A percentile compares a stretch with the other conserved stretches of the same genome.
Evolutionary conservation across 192 early-diverging fungal species (phyloP).

Genomic region (Umbelopsis sp.): DNA sequence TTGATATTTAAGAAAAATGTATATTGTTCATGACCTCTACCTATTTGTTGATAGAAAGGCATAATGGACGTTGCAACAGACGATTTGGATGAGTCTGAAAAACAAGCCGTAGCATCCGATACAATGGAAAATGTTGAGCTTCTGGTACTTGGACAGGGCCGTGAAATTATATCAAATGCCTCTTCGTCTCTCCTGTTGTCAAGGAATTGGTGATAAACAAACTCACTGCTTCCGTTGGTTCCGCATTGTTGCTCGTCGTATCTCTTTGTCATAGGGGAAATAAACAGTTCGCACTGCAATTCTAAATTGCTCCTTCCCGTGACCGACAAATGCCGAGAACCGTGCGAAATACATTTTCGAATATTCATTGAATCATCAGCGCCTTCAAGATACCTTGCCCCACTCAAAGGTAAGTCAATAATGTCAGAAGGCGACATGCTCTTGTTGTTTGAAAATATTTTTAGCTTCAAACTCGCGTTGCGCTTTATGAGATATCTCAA

Average conservation of each 20-base stretch:
- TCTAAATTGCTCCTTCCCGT: slow-evolving; percentile 15
- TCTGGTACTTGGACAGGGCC: no score
- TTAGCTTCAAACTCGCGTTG: slow-evolving; percentile 16
- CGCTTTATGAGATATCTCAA: slow-evolving; percentile 21
- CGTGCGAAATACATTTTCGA: not conserved
- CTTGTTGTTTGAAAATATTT: slow-evolving; percentile 2
- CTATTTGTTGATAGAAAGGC: slow-evolving; percentile 15
- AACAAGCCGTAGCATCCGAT: not conserved
- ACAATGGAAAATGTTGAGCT: not conserved
- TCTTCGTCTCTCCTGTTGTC: not conserved
- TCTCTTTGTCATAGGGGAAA: slow-evolving; percentile 30
- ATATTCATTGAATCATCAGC: not conserved
- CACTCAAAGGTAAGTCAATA: not conserved
- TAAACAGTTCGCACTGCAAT: slow-evolving; percentile 31
- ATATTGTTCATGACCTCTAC: not conserved
- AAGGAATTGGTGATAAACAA: not conserved
- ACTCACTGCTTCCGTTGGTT: not conserved
- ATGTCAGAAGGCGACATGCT: not conserved
- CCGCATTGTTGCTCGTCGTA: not conserved
- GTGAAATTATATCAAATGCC: no score
- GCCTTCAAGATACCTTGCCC: not conserved
- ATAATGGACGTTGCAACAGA: not conserved
- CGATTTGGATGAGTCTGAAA: not conserved
- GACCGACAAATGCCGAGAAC: slow-evolving; percentile 7
- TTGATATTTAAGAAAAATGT: slow-evolving; percentile 2